Percentiles rank a stretch among this genome's conserved stretches.
Conservation (phyloP, 2,329 filamentous ascomycete genomes). For the Cordyceps javanica region DNA sequence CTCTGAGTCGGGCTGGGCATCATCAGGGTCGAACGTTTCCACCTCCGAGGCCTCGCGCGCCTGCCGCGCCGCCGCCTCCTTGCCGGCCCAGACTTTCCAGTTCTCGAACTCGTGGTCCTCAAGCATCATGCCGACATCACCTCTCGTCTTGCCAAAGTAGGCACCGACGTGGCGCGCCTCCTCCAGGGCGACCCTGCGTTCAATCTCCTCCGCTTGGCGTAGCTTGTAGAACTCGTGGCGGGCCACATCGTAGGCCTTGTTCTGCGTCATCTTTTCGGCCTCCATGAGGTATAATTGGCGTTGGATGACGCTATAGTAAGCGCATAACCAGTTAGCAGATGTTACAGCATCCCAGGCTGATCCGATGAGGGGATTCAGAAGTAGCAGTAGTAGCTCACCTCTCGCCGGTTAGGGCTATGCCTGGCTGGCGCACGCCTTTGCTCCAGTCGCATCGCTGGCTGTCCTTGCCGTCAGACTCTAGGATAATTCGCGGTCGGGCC, state of each 20-base stretch:
- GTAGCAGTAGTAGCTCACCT: constrained; percentile 51
- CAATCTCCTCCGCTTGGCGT: constrained; percentile 75
- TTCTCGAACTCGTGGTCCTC: constrained; percentile 74
- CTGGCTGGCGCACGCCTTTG: constrained; percentile 63
- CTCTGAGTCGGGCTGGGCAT: constrained; percentile 18
- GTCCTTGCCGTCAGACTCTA: constrained; percentile 84
- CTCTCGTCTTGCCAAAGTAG: constrained; percentile 72
- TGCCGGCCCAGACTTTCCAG: constrained; percentile 76
- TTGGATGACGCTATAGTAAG: constrained; percentile 79
- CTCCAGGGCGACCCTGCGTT: constrained; percentile 76
- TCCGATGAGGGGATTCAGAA: not conserved
- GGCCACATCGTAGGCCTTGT: constrained; percentile 75
- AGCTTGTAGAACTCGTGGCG: constrained; percentile 86
- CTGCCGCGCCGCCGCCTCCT: constrained; percentile 37
- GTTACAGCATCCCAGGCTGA: not conserved
- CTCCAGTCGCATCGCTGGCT: constrained; percentile 73
- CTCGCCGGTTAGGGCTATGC: constrained; percentile 75
- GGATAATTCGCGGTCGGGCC: constrained; percentile 74
- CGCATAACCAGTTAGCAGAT: not conserved
- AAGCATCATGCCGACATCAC: constrained; percentile 74
- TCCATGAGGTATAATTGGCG: constrained; percentile 82
- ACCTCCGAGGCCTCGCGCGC: constrained; percentile 36
- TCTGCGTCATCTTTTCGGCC: constrained; percentile 52
- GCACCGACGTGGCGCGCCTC: constrained; percentile 82
- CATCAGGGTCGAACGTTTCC: constrained; percentile 39